Base-by-base conservation (phyloP, 352 stramenopile genomes). In the Phytophthora palmivora region DNA sequence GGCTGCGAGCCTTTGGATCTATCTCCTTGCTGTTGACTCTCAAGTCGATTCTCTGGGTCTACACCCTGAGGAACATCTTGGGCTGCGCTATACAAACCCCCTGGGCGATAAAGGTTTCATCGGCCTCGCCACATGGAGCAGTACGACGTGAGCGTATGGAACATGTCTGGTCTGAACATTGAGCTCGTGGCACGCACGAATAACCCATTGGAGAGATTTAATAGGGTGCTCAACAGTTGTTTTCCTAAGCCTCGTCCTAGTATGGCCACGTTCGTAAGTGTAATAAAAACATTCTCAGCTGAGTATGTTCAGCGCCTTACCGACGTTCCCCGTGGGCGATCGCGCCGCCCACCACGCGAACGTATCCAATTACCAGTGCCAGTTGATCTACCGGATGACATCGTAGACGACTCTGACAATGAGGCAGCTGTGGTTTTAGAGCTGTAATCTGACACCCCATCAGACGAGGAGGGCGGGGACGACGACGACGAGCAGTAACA, bases 181-280 rank as follows among this genome's bases (percentile, higher is more conserved):
- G 28, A 50, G n/a, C 46, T 65, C 11, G 21, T 65, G 0, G 39
- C 46, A 0, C 45, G 56, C 0, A 58, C 39, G 1, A 65, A 58
- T n/a, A 65, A 65, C n/a, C 47, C 28, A 7, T 11, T 65, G 4
- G 46, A 65, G n/a, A 30, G 37, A 38, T 64, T 63, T 33, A 57
- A 63, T 21, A 34, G 55, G 9, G 37, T 38, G 32, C 7, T 63
- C 0, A 56, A 52, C 19, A 38, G 9, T 9, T 3, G 5, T n/a
- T n/a, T n/a, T n/a, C n/a, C n/a, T n/a, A n/a, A n/a, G n/a, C n/a
- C n/a, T n/a, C n/a, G n/a, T n/a, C 32, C 33, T 14, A 58, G 28
- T 43, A 38, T 58, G 11, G 14, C 26, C 1, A 51, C 41, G 2
- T 52, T 60, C 9, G 30, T 60, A 2, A 18, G 46, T 22, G 32